phyloP scores from a whole-genome alignment of 2,329 filamentous ascomycete genomes.

The Hymenoscyphus fructigenus region DNA sequence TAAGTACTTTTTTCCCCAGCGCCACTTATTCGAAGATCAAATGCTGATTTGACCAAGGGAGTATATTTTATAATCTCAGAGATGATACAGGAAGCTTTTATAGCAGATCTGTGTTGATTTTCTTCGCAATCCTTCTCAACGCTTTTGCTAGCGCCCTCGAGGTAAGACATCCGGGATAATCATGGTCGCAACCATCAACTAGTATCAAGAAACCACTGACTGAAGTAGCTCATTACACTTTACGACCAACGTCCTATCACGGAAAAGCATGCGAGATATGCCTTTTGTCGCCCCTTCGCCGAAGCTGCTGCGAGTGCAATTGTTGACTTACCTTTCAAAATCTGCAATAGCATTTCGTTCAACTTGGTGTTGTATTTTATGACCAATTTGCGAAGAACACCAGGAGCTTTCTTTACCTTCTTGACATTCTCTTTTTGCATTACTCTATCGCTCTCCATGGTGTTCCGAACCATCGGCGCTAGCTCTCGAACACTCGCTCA shows the following conservation, averaged over 20 bases:
- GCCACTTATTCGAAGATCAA: neutral
- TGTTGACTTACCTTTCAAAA: constrained; percentile 79
- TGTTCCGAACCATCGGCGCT: constrained; percentile 78
- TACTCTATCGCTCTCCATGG: constrained; percentile 68
- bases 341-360: constrained; percentile 71
- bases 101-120: constrained; percentile 59
- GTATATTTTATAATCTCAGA: constrained; percentile 62
- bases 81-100: constrained; percentile 57
- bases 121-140: constrained; percentile 66
- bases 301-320: constrained; percentile 86
- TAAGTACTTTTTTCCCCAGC: constrained; percentile 2
- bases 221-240: constrained; percentile 56
- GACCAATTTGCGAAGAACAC: constrained; percentile 63
- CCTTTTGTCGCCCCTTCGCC: constrained; percentile 86
- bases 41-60: constrained; percentile 37
- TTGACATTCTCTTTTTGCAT: constrained; percentile 24
- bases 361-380: constrained; percentile 85
- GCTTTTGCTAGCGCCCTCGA: constrained; percentile 53
- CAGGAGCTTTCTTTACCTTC: constrained; percentile 83
- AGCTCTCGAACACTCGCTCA: constrained; percentile 68
- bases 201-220: neutral
- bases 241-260: constrained; percentile 48
- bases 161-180: constrained; percentile 2
- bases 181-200: neutral
- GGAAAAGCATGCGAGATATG: constrained; percentile 81